Conservation (phyloP, 179 eudicot species). For the Spinacia oleracea region DNA sequence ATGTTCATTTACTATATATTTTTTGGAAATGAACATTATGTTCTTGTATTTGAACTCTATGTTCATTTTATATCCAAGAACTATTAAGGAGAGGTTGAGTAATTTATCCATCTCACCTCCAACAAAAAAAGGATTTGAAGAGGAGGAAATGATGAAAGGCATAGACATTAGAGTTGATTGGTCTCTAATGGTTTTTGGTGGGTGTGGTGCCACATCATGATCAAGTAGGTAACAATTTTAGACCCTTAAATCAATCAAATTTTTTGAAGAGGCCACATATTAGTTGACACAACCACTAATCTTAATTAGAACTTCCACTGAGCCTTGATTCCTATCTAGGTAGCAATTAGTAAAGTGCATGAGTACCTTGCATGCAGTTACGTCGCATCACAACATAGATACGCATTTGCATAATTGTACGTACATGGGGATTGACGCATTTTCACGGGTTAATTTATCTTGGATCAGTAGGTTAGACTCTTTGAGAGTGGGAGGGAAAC, state of each 20-base stretch:
- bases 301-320: constrained; percentile 3
- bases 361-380: constrained; percentile 15
- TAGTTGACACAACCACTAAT: constrained; percentile 14
- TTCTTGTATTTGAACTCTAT: too few species aligned
- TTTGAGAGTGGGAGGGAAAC: too few species aligned
- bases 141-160: constrained; percentile 30
- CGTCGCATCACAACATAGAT: constrained; percentile 28
- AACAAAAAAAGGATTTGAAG: constrained; percentile 11
- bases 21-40: too few species aligned
- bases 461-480: too few species aligned
- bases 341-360: constrained; percentile 18
- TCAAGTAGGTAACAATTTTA: constrained; percentile 25
- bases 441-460: too few species aligned
- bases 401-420: not conserved
- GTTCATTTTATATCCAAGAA: constrained; percentile 4
- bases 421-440: not conserved
- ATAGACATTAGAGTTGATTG: constrained; percentile 27
- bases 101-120: not conserved
- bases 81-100: not conserved
- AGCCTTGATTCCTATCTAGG: not conserved
- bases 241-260: constrained; percentile 22
- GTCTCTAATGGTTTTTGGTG: constrained; percentile 27
- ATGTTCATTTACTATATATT: too few species aligned
- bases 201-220: constrained; percentile 30
- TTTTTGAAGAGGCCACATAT: not conserved